Evolutionary conservation across 495 filamentous ascomycete genomes (phyloP).

Genomic region (Neurospora sp.): DNA sequence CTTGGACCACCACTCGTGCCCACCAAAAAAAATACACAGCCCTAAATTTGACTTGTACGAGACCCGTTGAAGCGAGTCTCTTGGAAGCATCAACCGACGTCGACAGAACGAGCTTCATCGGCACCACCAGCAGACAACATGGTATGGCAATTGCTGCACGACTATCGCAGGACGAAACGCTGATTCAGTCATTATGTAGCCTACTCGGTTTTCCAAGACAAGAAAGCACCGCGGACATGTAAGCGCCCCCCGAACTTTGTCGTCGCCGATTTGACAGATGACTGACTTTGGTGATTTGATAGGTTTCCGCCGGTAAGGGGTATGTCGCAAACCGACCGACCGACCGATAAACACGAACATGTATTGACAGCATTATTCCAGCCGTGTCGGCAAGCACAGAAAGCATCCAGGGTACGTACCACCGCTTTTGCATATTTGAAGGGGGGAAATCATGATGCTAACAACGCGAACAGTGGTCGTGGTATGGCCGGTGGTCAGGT

Average conservation of each 20-base stretch:
- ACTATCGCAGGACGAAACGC: constrained; percentile 7
- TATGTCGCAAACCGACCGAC: constrained; percentile 14
- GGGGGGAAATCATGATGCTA: background rate
- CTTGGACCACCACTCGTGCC: constrained; percentile 12
- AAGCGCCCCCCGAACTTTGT: constrained; percentile 8
- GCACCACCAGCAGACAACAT: constrained; percentile 24
- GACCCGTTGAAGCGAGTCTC: constrained; percentile 15
- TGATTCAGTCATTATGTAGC: constrained; percentile 16
- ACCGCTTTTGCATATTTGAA: background rate
- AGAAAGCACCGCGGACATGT: constrained; percentile 32
- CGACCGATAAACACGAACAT: constrained; percentile 12
- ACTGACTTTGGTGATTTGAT: constrained; percentile 14
- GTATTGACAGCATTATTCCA: constrained; percentile 17
- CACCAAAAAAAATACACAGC: constrained; percentile 29
- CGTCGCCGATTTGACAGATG: constrained; percentile 1
- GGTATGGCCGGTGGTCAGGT: constrained; percentile 32
- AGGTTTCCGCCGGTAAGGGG: constrained; percentile 32
- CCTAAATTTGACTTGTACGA: constrained; percentile 20
- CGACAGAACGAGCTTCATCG: constrained; percentile 23
- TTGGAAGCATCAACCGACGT: constrained; percentile 20
- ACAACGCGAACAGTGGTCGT: constrained; percentile 17
- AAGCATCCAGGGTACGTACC: constrained; percentile 19
- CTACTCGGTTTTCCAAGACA: constrained; percentile 30
- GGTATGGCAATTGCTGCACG: constrained; percentile 17
- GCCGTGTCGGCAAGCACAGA: constrained; percentile 30